A percentile compares a stretch with the other conserved stretches of the same genome.
These are phyloP conservation scores for Vachellia pachyceras DNA, from an alignment of 306 rosid species.

Conservation along the genomic window DNA sequence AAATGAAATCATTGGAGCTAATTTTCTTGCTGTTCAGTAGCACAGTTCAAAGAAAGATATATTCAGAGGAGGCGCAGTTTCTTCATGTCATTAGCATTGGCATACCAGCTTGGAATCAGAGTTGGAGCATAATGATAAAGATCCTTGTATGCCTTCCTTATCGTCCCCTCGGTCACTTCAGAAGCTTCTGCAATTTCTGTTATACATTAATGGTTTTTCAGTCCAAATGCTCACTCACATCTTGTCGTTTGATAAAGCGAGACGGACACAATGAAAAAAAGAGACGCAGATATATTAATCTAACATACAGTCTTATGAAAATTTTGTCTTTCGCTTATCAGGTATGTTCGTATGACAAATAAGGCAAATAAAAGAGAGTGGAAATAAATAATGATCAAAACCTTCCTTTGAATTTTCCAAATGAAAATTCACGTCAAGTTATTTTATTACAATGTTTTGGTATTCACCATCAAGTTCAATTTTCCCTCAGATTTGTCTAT, in stretches of 20 bases:
- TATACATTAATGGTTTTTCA: not conserved
- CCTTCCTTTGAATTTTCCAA: too few relatives aligned
- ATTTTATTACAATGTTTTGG: too few relatives aligned
- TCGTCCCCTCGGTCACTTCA: constrained; percentile 31
- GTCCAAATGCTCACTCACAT: not conserved
- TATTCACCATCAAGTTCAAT: too few relatives aligned
- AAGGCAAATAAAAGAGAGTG: not conserved
- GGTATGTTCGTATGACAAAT: too few relatives aligned
- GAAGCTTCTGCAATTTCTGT: constrained; percentile 34
- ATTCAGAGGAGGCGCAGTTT: not conserved
- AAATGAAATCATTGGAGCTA: not conserved
- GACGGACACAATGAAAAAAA: not conserved
- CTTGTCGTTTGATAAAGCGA: not conserved
- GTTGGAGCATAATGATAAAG: constrained; percentile 27
- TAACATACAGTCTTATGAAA: not conserved
- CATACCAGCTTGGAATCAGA: constrained; percentile 39
- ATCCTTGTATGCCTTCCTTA: constrained; percentile 34
- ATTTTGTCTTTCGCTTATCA: too few relatives aligned
- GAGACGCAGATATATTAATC: not conserved
- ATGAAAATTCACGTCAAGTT: too few relatives aligned
- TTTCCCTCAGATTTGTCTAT: too few relatives aligned
- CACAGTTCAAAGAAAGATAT: not conserved
- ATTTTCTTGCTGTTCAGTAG: not conserved
- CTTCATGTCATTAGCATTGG: constrained; percentile 24
- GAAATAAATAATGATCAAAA: too few relatives aligned